Evolutionary conservation across 495 filamentous ascomycete species (phyloP).

Genomic region (Penicillium goetzii): DNA sequence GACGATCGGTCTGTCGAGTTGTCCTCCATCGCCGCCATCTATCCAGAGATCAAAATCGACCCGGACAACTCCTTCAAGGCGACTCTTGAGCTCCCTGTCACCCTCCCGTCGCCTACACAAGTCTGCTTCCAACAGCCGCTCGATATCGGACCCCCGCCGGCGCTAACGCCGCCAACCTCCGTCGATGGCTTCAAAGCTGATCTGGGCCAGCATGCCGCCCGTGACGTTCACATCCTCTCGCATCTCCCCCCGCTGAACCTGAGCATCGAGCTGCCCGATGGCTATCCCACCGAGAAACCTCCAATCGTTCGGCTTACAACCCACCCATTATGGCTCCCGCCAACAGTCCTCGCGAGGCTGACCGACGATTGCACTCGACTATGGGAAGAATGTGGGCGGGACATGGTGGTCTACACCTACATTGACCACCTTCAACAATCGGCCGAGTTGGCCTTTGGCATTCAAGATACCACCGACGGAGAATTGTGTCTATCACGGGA

Average conservation of each 20-base stretch:
- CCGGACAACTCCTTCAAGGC: conserved; percentile 61
- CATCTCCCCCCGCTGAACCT: conserved; percentile 78
- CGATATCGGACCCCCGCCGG: conserved; percentile 42
- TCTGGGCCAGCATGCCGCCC: conserved; percentile 19
- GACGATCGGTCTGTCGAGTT: conserved; percentile 81
- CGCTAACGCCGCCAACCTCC: conserved; percentile 53
- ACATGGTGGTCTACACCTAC: conserved; percentile 79
- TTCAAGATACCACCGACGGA: conserved; percentile 56
- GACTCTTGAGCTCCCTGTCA: conserved; percentile 72
- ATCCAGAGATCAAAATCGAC: conserved; percentile 75
- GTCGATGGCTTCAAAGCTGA: conserved; percentile 40
- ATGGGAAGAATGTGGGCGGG: conserved; percentile 83
- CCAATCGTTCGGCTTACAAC: conserved; percentile 70
- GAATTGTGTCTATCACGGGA: conserved; percentile 49
- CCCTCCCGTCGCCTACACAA: conserved; percentile 66
- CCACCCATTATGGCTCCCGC: conserved; percentile 71
- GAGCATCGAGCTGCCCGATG: conserved; percentile 67
- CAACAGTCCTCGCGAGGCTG: conserved; percentile 58
- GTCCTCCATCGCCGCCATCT: conserved; percentile 83
- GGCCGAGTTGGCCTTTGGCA: conserved; percentile 75
- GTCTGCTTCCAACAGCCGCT: conserved; percentile 67
- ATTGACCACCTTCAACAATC: conserved; percentile 86
- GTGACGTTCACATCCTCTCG: conserved; percentile 66
- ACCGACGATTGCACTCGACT: conserved; percentile 61
- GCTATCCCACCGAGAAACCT: conserved; percentile 71